These are phyloP conservation scores for Tetragonia tetragonoides DNA, from an alignment of 148 eudicot genomes.

Conservation along the genomic window DNA sequence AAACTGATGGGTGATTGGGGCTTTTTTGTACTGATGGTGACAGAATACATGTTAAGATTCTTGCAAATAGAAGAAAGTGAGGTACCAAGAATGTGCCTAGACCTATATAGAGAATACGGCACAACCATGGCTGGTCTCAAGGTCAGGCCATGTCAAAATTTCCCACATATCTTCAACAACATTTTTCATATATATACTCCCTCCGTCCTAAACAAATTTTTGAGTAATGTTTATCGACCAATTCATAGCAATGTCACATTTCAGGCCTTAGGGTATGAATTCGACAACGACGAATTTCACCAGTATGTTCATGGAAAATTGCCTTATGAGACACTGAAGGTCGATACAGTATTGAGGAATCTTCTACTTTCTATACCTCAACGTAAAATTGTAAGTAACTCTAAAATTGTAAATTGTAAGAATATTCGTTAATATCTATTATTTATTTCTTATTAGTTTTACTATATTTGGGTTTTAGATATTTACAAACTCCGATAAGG, in stretches of 20 bases:
- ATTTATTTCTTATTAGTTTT: neutral
- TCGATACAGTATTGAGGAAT: conserved; percentile 69
- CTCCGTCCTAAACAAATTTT: neutral
- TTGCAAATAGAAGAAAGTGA: conserved; percentile 68
- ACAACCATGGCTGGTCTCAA: conserved; percentile 99
- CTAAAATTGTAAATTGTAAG: neutral
- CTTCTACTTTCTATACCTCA: conserved; percentile 87
- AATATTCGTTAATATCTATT: neutral
- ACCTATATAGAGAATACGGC: conserved; percentile 80
- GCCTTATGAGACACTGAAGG: conserved; percentile 70
- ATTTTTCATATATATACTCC: too few species aligned
- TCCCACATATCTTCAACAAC: neutral
- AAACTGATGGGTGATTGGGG: neutral
- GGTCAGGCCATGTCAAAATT: conserved; percentile 33
- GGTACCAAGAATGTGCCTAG: conserved; percentile 78
- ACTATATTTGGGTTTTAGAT: conserved; percentile 35
- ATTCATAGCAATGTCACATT: neutral
- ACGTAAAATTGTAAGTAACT: conserved; percentile 66
- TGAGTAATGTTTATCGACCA: too few species aligned
- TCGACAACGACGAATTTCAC: conserved; percentile 76
- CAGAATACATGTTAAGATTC: conserved; percentile 69
- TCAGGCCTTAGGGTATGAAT: conserved; percentile 78
- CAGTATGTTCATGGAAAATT: conserved; percentile 71
- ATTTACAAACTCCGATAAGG: conserved; percentile 76
- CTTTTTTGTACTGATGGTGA: neutral